Evolutionary conservation across 495 filamentous ascomycete species (phyloP).

Genomic region (Trichoderma gamsii): DNA sequence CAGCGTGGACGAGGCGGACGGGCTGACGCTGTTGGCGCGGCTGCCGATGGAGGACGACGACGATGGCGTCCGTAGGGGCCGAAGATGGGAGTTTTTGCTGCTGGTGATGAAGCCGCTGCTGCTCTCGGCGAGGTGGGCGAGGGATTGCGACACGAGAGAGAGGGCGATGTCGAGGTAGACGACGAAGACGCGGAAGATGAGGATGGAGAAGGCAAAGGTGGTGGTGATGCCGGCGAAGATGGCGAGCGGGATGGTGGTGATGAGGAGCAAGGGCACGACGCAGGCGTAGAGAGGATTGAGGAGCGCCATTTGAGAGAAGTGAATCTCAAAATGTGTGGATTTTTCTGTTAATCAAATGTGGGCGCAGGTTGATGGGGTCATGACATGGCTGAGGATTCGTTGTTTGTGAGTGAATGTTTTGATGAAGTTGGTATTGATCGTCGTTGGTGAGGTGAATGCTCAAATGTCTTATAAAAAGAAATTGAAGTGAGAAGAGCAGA

Average conservation of each 20-base stretch:
- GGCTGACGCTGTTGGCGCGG: conserved; percentile 15
- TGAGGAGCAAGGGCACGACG: conserved; percentile 55
- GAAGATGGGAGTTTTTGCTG: neutral
- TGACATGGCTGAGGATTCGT: neutral
- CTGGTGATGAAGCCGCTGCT: conserved; percentile 9
- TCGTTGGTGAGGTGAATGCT: neutral
- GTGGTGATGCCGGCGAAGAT: conserved; percentile 66
- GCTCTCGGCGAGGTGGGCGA: conserved; percentile 33
- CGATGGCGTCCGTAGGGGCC: neutral
- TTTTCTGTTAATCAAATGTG: too few species aligned
- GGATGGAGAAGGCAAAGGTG: conserved; percentile 55
- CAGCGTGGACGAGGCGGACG: neutral
- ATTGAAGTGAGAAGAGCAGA: too few species aligned
- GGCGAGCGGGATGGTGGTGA: conserved; percentile 63
- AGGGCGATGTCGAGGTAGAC: conserved; percentile 65
- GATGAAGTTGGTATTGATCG: neutral
- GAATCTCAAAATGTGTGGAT: neutral
- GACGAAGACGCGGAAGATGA: conserved; percentile 58
- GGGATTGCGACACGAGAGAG: conserved; percentile 52
- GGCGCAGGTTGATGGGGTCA: neutral
- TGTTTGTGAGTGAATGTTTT: neutral
- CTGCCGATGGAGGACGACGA: neutral
- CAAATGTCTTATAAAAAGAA: neutral
- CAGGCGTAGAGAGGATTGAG: conserved; percentile 47
- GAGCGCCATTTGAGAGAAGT: conserved; percentile 31